phyloP scores from a whole-genome alignment of 345 rosid genomes.

The Citrus mangshanensis region DNA sequence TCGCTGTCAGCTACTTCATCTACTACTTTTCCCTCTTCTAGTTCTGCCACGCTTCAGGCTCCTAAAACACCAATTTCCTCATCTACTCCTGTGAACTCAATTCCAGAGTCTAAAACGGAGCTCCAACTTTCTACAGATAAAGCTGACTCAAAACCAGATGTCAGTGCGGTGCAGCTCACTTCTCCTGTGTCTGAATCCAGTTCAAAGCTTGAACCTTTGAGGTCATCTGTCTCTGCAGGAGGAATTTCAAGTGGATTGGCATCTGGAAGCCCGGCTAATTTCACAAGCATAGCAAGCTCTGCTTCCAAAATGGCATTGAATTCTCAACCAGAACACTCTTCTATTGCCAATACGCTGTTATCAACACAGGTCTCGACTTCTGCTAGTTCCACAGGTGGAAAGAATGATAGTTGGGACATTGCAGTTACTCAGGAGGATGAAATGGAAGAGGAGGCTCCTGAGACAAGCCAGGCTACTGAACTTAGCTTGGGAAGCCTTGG shows the following conservation, averaged over 20 bases:
- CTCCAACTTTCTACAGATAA: constrained; percentile 29
- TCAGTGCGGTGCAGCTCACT: constrained; percentile 26
- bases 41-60: constrained; percentile 31
- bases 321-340: constrained; percentile 44
- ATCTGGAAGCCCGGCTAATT: constrained; percentile 39
- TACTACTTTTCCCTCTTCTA: constrained; percentile 28
- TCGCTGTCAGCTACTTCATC: constrained; percentile 23
- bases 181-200: constrained; percentile 26
- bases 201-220: constrained; percentile 42
- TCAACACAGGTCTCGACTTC: constrained; percentile 34
- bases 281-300: constrained; percentile 30
- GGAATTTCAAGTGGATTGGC: constrained; percentile 32
- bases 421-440: constrained; percentile 73
- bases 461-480: constrained; percentile 48
- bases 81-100: constrained; percentile 25
- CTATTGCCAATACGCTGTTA: constrained; percentile 26
- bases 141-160: constrained; percentile 24
- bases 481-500: constrained; percentile 66
- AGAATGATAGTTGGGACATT: constrained; percentile 41
- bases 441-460: constrained; percentile 98
- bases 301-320: constrained; percentile 31
- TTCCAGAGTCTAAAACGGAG: constrained; percentile 36
- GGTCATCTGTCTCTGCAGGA: constrained; percentile 30
- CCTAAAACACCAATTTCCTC: constrained; percentile 24
- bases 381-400: constrained; percentile 33